Evolutionary conservation across 163 green algal species (phyloP).

Genomic region (Chloromonas sp.): DNA sequence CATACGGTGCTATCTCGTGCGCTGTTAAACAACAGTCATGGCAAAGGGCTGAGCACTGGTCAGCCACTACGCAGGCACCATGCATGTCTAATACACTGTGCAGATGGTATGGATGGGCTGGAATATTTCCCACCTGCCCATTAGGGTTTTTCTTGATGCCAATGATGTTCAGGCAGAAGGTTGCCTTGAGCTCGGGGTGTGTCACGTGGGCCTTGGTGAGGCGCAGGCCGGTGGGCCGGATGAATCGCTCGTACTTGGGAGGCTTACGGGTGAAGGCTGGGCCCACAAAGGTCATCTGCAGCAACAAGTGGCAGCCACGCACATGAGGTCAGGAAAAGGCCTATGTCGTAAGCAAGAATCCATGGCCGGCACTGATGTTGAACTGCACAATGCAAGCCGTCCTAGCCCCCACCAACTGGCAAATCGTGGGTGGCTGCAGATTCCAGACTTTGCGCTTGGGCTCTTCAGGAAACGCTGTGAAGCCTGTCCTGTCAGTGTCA

Average conservation of each 20-base stretch:
- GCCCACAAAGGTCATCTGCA: slow-evolving; percentile 89
- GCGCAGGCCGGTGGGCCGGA: slow-evolving; percentile 88
- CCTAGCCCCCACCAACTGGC: too few relatives aligned
- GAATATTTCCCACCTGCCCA: slow-evolving; percentile 42
- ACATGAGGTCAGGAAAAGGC: too few relatives aligned
- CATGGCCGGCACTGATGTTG: too few relatives aligned
- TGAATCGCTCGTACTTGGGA: slow-evolving; percentile 99
- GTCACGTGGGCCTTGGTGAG: slow-evolving; percentile 99
- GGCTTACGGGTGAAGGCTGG: slow-evolving; percentile 96
- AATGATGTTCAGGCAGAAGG: slow-evolving; percentile 95
- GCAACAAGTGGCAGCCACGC: not conserved
- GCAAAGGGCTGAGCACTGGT: not conserved
- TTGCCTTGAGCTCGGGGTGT: slow-evolving; percentile 98
- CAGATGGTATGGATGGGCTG: not conserved
- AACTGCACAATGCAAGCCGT: too few relatives aligned
- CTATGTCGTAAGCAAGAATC: too few relatives aligned
- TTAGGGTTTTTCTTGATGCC: slow-evolving; percentile 99
- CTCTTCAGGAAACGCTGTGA: too few relatives aligned
- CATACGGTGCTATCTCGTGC: not conserved
- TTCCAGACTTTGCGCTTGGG: too few relatives aligned
- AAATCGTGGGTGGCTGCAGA: too few relatives aligned
- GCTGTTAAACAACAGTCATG: not conserved
- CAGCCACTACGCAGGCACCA: not conserved
- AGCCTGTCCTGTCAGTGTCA: too few relatives aligned
- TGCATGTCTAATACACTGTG: not conserved